Evolutionary conservation across 2,329 filamentous ascomycete genomes (phyloP), one percentile per base, ranked within the genome.

Genomic region (Cladosporium sp.): DNA sequence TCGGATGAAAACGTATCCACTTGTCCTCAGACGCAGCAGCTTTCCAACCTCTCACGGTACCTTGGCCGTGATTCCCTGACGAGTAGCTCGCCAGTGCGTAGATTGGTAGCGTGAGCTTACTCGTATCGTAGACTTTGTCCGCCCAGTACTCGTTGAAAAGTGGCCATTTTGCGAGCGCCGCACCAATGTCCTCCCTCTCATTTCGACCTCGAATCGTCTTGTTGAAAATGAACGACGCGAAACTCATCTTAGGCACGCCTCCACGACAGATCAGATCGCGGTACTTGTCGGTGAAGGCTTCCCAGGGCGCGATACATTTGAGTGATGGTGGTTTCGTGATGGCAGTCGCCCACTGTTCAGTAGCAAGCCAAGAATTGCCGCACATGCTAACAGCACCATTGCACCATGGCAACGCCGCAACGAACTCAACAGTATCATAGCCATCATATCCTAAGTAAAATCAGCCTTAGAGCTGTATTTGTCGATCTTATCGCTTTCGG

Each of bases 181-280:
- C 49, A 26, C 47, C 66, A 26, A 68, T 51, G 57, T 68, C 64
- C 41, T 68, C 66, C 32, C 32, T 34, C 5, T 12, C 11, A 12
- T 34, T 34, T 12, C 32, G 32, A 34, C 32, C 32, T 10, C 32
- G 32, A 34, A 34, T 34, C 8, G 32, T 34, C 32, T 34, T 34
- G 32, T 34, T 34, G 32, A 34, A 34, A 8, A 34, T 12, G 32
- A 34, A 34, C 4, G 32, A 34, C 8, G 32, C 32, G 30, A 55
- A 55, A 14, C 18, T 26, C 30, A 28, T 34, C 18, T 55, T 18
- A 30, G 52, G 49, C 11, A 28, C 21, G 5, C 80, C 80, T 15
- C 81, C 81, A 2, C 81, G 76, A 34, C 73, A 75, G 64, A 82
- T 78, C 26, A 80, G 76, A 66, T 83, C 81, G 4, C 80, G 76